Percentiles rank a stretch among this genome's conserved stretches.
Conservation (phyloP, 2,329 filamentous ascomycete species). For the Phoma sp. region DNA sequence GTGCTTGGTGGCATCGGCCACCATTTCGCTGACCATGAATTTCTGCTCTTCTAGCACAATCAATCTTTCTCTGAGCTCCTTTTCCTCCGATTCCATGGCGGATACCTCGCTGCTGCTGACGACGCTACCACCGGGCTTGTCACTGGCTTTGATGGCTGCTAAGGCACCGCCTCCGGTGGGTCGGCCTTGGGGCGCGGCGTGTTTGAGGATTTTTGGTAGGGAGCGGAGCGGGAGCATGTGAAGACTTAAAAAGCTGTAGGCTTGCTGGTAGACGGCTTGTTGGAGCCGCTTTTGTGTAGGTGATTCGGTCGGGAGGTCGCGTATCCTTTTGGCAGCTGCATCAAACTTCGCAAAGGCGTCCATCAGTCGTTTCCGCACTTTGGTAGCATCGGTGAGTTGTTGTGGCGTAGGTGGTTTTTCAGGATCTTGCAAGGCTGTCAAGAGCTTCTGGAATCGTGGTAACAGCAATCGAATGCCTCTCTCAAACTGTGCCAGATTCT, state of each 20-base stretch:
- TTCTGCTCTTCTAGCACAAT: slow-evolving; percentile 90
- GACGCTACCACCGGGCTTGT: slow-evolving; percentile 60
- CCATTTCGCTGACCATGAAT: slow-evolving; percentile 87
- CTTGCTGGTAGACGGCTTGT: slow-evolving; percentile 80
- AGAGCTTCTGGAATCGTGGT: slow-evolving; percentile 81
- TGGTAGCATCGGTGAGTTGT: slow-evolving; percentile 84
- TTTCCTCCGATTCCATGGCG: slow-evolving; percentile 81
- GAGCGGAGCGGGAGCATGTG: slow-evolving; percentile 85
- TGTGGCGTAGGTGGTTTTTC: slow-evolving; percentile 68
- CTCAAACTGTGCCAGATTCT: slow-evolving; percentile 85
- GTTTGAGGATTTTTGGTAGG: slow-evolving; percentile 57
- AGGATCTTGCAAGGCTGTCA: slow-evolving; percentile 75
- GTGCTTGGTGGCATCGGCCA: slow-evolving; percentile 75
- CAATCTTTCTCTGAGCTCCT: slow-evolving; percentile 76
- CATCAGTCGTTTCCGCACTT: slow-evolving; percentile 86
- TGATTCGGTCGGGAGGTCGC: slow-evolving; percentile 76
- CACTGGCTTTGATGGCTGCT: slow-evolving; percentile 65
- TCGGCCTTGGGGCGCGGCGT: slow-evolving; percentile 61
- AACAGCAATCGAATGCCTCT: slow-evolving; percentile 81
- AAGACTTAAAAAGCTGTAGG: slow-evolving; percentile 81
- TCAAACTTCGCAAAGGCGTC: slow-evolving; percentile 92
- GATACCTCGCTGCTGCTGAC: slow-evolving; percentile 65
- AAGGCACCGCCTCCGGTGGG: slow-evolving; percentile 54
- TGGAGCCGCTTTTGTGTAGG: slow-evolving; percentile 77
- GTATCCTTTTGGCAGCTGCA: slow-evolving; percentile 77